Conservation (phyloP, 2,329 filamentous ascomycete species). For the Hypoxylon sp. region DNA sequence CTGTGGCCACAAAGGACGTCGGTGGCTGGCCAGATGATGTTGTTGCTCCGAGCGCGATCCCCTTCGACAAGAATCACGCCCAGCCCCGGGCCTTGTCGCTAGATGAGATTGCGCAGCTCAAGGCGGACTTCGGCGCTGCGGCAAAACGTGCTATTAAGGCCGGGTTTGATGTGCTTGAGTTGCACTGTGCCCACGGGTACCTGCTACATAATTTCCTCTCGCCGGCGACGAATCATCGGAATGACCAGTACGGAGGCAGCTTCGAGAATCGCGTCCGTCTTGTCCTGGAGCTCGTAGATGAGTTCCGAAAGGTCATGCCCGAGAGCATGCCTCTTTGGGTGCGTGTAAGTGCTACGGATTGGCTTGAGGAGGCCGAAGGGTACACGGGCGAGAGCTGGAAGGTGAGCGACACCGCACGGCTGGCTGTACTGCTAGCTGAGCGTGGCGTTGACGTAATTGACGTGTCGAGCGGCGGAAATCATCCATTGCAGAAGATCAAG, state of each 20-base stretch:
- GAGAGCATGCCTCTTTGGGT: constrained; percentile 75
- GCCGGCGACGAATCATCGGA: constrained; percentile 77
- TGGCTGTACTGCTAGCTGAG: constrained; percentile 71
- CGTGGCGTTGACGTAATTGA: constrained; percentile 78
- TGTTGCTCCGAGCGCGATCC: constrained; percentile 68
- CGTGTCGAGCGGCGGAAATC: constrained; percentile 73
- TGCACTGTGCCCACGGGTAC: constrained; percentile 86
- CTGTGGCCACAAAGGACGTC: constrained; percentile 49
- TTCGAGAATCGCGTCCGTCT: constrained; percentile 80
- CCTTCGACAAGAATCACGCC: constrained; percentile 68
- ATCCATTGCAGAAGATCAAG: constrained; percentile 65
- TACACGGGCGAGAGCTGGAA: constrained; percentile 70
- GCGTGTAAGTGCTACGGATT: constrained; percentile 76
- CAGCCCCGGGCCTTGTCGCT: constrained; percentile 70
- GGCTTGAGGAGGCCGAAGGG: constrained; percentile 69
- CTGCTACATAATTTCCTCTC: constrained; percentile 78
- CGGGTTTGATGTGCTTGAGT: constrained; percentile 74
- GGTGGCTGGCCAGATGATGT: constrained; percentile 57
- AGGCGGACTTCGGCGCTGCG: constrained; percentile 54
- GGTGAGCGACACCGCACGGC: constrained; percentile 67
- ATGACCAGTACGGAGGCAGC: constrained; percentile 75
- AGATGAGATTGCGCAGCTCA: constrained; percentile 54
- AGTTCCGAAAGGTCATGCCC: constrained; percentile 72
- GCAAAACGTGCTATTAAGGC: constrained; percentile 57
- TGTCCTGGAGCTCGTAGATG: constrained; percentile 74